Evolutionary conservation across 2,329 filamentous ascomycete species (phyloP).

Genomic region (Fusarium pseudograminearum): DNA sequence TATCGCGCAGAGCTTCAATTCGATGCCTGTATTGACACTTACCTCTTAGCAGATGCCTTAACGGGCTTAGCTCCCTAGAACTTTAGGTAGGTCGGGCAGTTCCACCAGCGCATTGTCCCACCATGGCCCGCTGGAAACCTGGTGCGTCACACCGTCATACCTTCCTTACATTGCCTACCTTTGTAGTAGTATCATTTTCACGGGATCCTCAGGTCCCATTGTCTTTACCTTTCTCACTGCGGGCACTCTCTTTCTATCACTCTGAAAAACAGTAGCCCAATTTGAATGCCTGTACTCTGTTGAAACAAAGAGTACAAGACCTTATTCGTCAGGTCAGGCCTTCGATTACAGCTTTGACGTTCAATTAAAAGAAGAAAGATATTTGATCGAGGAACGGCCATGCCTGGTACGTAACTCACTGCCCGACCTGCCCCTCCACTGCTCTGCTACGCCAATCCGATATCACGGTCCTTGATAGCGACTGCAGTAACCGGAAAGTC

Average conservation of each 20-base stretch:
- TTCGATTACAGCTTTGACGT: neutral
- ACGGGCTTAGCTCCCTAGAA: constrained; percentile 21
- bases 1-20: constrained; percentile 16
- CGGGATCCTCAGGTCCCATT: neutral
- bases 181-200: constrained; percentile 8
- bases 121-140: constrained; percentile 28
- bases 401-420: constrained; percentile 42
- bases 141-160: constrained; percentile 41
- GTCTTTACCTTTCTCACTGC: constrained; percentile 27
- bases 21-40: neutral
- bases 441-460: constrained; percentile 15
- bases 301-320: neutral
- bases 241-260: constrained; percentile 19
- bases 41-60: constrained; percentile 30
- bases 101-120: constrained; percentile 30
- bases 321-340: neutral
- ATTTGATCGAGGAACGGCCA: constrained; percentile 22
- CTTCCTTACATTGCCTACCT: neutral
- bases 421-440: constrained; percentile 33
- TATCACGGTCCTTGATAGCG: constrained; percentile 6
- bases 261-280: neutral
- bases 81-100: neutral
- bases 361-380: neutral
- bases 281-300: neutral
- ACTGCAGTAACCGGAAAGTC: constrained; percentile 7